Percentiles rank a stretch among this genome's conserved stretches.
These are phyloP conservation scores for Boletus huronensis DNA, from an alignment of 768 basidiomycete genomes.

Conservation along the genomic window DNA sequence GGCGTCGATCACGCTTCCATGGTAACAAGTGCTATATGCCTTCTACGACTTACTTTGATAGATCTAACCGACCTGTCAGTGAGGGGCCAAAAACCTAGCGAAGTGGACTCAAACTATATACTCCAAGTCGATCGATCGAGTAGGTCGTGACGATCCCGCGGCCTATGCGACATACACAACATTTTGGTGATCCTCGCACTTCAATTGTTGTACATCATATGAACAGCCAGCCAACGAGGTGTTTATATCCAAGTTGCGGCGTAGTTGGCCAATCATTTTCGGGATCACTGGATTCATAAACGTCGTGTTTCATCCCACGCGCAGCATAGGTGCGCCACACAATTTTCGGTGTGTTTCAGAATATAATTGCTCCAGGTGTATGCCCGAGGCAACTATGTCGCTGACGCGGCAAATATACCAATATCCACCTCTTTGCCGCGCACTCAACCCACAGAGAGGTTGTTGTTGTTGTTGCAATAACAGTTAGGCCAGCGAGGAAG, in stretches of 20 bases:
- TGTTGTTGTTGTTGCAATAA: conserved; percentile 43
- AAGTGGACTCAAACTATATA: neutral
- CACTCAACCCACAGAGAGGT: conserved; percentile 48
- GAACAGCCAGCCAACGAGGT: no score
- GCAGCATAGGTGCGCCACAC: neutral
- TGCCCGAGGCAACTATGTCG: conserved; percentile 30
- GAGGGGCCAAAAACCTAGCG: no score
- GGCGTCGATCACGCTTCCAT: no score
- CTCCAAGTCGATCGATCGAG: no score
- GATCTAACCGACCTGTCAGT: neutral
- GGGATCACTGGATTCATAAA: no score
- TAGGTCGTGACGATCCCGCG: no score
- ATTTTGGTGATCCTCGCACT: no score
- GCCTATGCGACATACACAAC: no score
- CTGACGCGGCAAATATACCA: conserved; percentile 47
- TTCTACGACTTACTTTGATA: neutral
- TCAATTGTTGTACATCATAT: no score
- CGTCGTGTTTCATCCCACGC: no score
- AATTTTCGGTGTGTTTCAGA: neutral
- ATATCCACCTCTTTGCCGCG: conserved; percentile 39
- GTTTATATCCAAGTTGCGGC: no score
- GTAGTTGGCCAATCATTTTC: no score
- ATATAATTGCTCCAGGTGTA: neutral
- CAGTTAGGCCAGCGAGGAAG: conserved; percentile 48
- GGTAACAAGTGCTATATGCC: neutral